Evolutionary conservation across 495 filamentous ascomycete genomes (phyloP), one percentile per base, ranked within the genome.

Genomic region (Ascobolus immersus): DNA sequence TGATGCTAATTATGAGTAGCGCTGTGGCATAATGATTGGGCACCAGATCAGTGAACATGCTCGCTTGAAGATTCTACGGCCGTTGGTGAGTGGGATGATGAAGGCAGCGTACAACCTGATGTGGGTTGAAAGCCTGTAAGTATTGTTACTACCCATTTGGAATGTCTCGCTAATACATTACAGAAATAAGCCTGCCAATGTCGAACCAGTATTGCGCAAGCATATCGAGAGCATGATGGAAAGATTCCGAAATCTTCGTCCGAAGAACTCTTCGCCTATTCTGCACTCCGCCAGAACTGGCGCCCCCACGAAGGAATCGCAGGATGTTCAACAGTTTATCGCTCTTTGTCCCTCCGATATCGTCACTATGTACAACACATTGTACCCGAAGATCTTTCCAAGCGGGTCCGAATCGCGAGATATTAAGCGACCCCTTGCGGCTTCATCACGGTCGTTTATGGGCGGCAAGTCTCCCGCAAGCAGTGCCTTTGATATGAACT

Each of bases 21-120:
- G 67, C 18, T 73, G 80, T 38, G 81, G 78, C 31, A 73, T 93
- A 52, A 70, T 93, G 61, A 62, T 74, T 38, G 79, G 86, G 39
- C 77, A 90, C 46, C 76, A 91, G 52, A 79, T 96, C 42, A 75
- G 71, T 18, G 77, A 90, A 45, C 77, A 80, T 53, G 80, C 78
- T 15, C 67, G 86, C 32, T 71, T 90, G 44, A 78, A 74, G 50
- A 75, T 96, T 35, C 63, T 96, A 33, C 40, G 47, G 22, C 47
- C 47, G 12, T 39, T 50, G 32, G 39, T 50, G 17, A 50, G 49
- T 29, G 49, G 43, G 21, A 50, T 50, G 46, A 17, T 17, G 17
- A 31, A 7, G 18, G 17, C 17, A n/a, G 28, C 28, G 12, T 31
- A 31, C 15, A 31, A 31, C 18, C 12, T 31, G 10, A 31, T 31